These are phyloP conservation scores for Piper longum DNA, from an alignment of 164 flowering plant genomes.

Conservation along the genomic window DNA sequence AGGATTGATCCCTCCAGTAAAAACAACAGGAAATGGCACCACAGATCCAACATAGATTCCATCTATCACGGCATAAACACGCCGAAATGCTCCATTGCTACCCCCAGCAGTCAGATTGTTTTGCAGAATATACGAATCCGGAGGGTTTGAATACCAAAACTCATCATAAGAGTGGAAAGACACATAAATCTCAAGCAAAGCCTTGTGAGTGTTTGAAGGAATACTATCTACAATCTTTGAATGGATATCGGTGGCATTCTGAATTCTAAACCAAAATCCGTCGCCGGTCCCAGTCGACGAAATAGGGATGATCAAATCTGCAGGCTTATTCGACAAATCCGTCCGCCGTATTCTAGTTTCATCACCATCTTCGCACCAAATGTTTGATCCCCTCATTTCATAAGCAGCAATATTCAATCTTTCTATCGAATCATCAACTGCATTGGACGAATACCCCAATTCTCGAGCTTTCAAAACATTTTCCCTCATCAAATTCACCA, in stretches of 20 bases:
- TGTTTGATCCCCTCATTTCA: not conserved
- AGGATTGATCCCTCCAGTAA: constrained; percentile 84
- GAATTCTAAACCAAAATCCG: constrained; percentile 62
- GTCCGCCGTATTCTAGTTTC: not conserved
- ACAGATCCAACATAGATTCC: constrained; percentile 45
- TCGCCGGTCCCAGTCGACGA: constrained; percentile 16
- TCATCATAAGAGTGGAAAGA: constrained; percentile 79
- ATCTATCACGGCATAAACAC: constrained; percentile 51
- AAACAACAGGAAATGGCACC: constrained; percentile 64
- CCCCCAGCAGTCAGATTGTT: constrained; percentile 42
- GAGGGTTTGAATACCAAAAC: constrained; percentile 90
- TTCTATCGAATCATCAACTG: not conserved
- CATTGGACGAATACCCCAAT: not conserved
- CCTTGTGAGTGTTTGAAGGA: constrained; percentile 36
- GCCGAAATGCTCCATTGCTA: constrained; percentile 64
- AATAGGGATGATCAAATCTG: constrained; percentile 65
- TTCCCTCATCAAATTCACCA: not conserved
- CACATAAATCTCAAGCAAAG: constrained; percentile 53
- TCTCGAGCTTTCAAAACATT: not conserved
- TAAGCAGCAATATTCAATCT: not conserved
- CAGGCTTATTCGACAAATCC: constrained; percentile 18
- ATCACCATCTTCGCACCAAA: not conserved
- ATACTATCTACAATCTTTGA: constrained; percentile 24
- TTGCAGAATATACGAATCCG: constrained; percentile 36
- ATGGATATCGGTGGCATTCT: constrained; percentile 23